Evolutionary conservation across 768 basidiomycete genomes (phyloP).

Genomic region (Hygrocybe punicea): DNA sequence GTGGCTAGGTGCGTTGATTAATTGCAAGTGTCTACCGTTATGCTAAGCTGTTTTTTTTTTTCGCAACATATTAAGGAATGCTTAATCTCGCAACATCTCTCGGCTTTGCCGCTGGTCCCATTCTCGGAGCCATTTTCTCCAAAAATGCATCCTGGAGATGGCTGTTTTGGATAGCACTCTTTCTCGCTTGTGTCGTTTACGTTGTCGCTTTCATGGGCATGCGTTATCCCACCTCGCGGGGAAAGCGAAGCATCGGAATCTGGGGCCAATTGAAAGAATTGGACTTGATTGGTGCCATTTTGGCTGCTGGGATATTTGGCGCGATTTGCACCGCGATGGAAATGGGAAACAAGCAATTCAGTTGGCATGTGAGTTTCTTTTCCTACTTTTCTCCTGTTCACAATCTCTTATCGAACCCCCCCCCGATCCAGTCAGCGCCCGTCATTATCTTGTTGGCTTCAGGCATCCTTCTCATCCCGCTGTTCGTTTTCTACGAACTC

Average conservation of each 20-base stretch:
- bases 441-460: not conserved
- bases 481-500: not conserved
- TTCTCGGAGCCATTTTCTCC: not conserved
- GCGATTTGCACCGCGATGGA: not conserved
- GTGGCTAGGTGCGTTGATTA: not conserved
- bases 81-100: not conserved
- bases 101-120: not conserved
- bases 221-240: not conserved
- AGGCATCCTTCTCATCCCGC: not conserved
- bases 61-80: not conserved
- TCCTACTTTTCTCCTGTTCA: not conserved
- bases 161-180: not conserved
- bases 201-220: not conserved
- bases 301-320: not conserved
- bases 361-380: not conserved
- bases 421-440: not conserved
- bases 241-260: not conserved
- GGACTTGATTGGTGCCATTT: not conserved
- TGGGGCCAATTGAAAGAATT: not conserved
- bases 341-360: not conserved
- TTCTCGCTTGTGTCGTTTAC: not conserved
- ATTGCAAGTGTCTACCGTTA: not conserved
- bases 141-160: not conserved
- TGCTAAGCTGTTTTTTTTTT: not conserved
- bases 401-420: not conserved